Base-by-base conservation (phyloP, 2,329 filamentous ascomycete species). In the Botryotinia convoluta region DNA sequence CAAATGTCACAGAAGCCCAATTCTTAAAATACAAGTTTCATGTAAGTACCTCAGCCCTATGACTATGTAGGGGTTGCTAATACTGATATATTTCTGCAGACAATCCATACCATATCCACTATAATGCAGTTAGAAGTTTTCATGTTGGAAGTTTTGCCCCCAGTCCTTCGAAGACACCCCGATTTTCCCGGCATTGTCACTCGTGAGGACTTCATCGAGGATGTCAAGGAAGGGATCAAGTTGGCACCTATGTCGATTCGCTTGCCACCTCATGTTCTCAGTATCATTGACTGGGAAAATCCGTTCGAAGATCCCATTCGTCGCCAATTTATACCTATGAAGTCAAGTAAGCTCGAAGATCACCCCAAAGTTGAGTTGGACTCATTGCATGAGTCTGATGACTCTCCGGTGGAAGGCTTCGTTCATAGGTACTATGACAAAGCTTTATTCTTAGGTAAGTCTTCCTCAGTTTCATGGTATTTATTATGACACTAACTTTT, bases 391-490 rank as follows among this genome's bases (percentile, higher is more conserved):
- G 89, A 91, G 81, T 82, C 82, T 42, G 81, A 82, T 5, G 88
- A 91, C 76, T 87, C 85, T 10, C 87, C 87, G 0, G 87, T 90
- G 3, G 82, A 84, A 26, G 88, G 87, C 0, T 80, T 91, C 4
- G 87, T 91, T 3, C 89, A 91, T 79, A 84, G 89, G n/a, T 91
- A 92, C 78, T 86, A 86, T 0, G 88, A 90, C 74, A 90, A 89
- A 79, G 89, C 86, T 3, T 80, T 91, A 9, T 90, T 91, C 72
- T 81, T 91, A 44, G 85, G 88, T 90, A 81, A 79, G 84, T 20
- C 60, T 22, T 32, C 26, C 57, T 20, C 29, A 61, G 39, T 61
- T 64, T 39, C 44, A 57, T 65, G 42, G 18, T 39, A 35, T 35
- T 35, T 18, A 29, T 45, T 12, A 32, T 54, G 10, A 32, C 57